Evolutionary conservation across 2,329 filamentous ascomycete genomes (phyloP).

Genomic region (Diaporthe nobilis): DNA sequence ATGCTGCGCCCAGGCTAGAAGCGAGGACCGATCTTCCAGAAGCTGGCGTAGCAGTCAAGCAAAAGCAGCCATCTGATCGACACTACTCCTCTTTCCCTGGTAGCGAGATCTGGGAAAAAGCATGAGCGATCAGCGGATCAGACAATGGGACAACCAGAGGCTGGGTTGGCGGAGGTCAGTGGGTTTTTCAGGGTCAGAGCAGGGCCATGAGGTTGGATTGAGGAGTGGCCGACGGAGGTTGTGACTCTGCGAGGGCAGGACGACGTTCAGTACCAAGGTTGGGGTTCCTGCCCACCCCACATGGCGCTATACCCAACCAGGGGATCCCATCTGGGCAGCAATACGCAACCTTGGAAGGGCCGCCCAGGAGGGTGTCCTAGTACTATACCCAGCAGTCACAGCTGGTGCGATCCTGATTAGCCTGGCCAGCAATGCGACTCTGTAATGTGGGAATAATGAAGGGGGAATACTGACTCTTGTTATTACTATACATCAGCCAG

Average conservation of each 20-base stretch:
- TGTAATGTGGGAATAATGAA: neutral
- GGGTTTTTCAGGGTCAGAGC: neutral
- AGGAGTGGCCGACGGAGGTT: slow-evolving; percentile 10
- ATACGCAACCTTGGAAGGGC: neutral
- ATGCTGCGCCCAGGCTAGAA: slow-evolving; percentile 19
- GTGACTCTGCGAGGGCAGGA: neutral
- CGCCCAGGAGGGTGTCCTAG: neutral
- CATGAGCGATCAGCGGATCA: slow-evolving; percentile 19
- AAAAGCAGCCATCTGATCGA: slow-evolving; percentile 27
- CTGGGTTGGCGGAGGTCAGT: neutral
- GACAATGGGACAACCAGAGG: neutral
- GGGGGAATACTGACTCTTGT: neutral
- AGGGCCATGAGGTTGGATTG: slow-evolving; percentile 10
- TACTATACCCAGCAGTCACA: slow-evolving; percentile 4
- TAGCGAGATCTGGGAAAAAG: slow-evolving; percentile 32
- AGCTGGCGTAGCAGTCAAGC: neutral
- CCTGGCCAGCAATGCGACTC: slow-evolving; percentile 9
- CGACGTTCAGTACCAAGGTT: neutral
- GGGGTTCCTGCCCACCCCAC: neutral
- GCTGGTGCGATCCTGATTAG: neutral
- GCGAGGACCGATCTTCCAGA: slow-evolving; percentile 26
- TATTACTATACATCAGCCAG: neutral
- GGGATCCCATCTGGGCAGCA: slow-evolving; percentile 2
- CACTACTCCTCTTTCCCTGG: neutral
- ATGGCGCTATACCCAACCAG: slow-evolving; percentile 10